Conservation (phyloP, 2,329 filamentous ascomycete genomes). For the Purpureocillium takamizusanense region DNA sequence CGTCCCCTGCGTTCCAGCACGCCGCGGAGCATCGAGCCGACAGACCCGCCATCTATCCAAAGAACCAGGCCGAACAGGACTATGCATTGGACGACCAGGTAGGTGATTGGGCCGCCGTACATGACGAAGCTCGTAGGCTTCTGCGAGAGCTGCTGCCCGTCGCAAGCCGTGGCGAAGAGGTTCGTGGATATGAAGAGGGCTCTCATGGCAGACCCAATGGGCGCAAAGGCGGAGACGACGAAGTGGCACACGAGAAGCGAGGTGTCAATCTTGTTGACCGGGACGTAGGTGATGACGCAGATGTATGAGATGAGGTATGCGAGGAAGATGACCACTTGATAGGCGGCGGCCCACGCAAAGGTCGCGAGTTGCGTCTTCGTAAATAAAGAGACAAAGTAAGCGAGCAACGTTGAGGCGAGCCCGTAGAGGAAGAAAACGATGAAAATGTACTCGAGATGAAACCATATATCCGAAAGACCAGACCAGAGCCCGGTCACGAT, state of each 20-base stretch:
- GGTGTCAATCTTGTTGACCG: slow-evolving; percentile 58
- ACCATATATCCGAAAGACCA: slow-evolving; percentile 59
- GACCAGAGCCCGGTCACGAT: slow-evolving; percentile 62
- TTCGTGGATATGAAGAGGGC: slow-evolving; percentile 73
- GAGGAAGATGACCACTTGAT: slow-evolving; percentile 64
- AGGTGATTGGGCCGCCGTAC: slow-evolving; percentile 79
- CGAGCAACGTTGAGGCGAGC: slow-evolving; percentile 63
- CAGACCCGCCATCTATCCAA: slow-evolving; percentile 71
- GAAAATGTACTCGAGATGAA: slow-evolving; percentile 72
- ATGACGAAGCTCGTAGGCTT: slow-evolving; percentile 63
- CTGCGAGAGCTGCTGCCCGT: slow-evolving; percentile 49
- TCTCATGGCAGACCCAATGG: slow-evolving; percentile 66
- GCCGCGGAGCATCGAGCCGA: slow-evolving; percentile 41
- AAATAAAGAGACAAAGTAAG: slow-evolving; percentile 76
- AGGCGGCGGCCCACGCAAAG: slow-evolving; percentile 73
- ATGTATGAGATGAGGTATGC: slow-evolving; percentile 65
- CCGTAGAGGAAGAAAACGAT: slow-evolving; percentile 75
- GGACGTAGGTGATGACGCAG: slow-evolving; percentile 64
- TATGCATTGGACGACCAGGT: slow-evolving; percentile 66
- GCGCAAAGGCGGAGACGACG: slow-evolving; percentile 63
- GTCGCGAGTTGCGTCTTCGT: slow-evolving; percentile 71
- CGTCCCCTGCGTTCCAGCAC: slow-evolving; percentile 26
- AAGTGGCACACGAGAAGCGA: slow-evolving; percentile 65
- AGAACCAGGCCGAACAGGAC: slow-evolving; percentile 64
- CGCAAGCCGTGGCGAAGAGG: slow-evolving; percentile 72